Evolutionary conservation across 345 rosid genomes (phyloP), one percentile per base, ranked within the genome.

Genomic region (Citrus inodora): DNA sequence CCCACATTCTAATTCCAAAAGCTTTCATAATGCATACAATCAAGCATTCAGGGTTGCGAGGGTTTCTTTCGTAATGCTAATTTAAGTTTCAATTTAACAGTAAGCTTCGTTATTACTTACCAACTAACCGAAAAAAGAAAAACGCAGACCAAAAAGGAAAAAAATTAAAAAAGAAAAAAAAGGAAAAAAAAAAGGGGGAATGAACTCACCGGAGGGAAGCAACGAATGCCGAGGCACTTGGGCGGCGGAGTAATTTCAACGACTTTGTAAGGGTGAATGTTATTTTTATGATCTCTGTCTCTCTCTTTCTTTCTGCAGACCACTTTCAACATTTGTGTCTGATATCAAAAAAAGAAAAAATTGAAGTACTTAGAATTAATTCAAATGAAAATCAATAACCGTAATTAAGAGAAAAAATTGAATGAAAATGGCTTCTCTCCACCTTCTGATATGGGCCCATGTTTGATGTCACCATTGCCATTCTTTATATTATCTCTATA

Each of bases 231-330:
- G 24, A 96, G 97, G 83, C 80, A 84, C 86, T 87, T 96, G 76
- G 99, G 99, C 3, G 97, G 98, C 77, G 99, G 98, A 14, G 99
- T 93, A 14, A 93, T 90, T 81, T 96, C 99, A 75, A 93, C 76
- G 62, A 92, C 99, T 89, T 92, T 93, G 32, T 95, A 95, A 38
- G 97, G 93, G 80, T 85, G 70, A 73, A 75, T 68, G 61, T 76
- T 84, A 53, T 53, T 53, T 53, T 53, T 53, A 19, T 79, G 86
- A 65, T 91, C 91, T 81, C 91, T 88, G 48, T 87, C 94, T 66
- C 82, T 80, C 38, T 92, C 98, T 71, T 86, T 92, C 90, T 88
- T 93, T 82, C 94, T 89, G 86, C 98, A 92, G 21, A 69, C 75
- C 65, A 92, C 76, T 66, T 79, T 66, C 68, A 87, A 42, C 35